phyloP scores from a whole-genome alignment of 1,139 yeast genomes.

The Kodamaea derodonti region DNA sequence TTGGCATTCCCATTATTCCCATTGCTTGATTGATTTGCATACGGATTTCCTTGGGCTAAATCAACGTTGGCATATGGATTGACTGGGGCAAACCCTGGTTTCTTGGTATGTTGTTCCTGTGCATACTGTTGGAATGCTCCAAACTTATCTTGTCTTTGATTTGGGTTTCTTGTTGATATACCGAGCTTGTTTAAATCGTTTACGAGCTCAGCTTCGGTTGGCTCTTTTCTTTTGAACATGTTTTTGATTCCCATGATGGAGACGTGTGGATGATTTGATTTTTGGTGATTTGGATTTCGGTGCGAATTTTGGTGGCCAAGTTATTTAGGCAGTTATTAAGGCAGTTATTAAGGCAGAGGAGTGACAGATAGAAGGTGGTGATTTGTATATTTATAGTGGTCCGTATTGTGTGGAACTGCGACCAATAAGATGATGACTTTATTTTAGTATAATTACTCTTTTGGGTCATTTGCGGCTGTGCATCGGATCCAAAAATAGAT shows the following conservation, averaged over 20 bases:
- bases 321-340: background rate
- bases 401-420: too few species aligned
- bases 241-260: constrained; percentile 42
- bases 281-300: background rate
- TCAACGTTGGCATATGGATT: constrained; percentile 39
- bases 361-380: too few species aligned
- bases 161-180: constrained; percentile 39
- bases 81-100: constrained; percentile 46
- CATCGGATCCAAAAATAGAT: too few species aligned
- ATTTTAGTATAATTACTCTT: too few species aligned
- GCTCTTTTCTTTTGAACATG: constrained; percentile 59
- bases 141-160: constrained; percentile 50
- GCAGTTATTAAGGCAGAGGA: background rate
- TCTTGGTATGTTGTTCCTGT: constrained; percentile 37
- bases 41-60: constrained; percentile 21
- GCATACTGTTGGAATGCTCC: constrained; percentile 66
- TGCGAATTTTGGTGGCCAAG: background rate
- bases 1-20: background rate
- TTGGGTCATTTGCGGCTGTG: too few species aligned
- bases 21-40: constrained; percentile 14
- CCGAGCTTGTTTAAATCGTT: constrained; percentile 52
- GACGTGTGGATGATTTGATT: background rate
- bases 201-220: constrained; percentile 53
- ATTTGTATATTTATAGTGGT: too few species aligned
- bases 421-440: too few species aligned